Conservation (phyloP, 352 stramenopile species). For the Phytophthora macrochlamydospora region DNA sequence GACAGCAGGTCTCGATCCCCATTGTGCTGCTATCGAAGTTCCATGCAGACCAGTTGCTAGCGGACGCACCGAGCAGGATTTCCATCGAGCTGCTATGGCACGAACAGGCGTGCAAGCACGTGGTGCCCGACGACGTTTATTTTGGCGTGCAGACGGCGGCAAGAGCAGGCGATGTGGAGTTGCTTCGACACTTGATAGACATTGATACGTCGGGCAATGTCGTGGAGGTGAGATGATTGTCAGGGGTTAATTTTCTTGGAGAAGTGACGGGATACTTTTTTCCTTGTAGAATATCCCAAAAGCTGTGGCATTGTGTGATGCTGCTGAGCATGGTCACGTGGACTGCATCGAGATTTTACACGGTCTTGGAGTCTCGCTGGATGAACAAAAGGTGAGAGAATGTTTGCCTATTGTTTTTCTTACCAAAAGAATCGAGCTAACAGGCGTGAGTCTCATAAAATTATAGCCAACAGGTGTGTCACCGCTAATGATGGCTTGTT, state of each 20-base stretch:
- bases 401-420: background rate
- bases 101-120: conserved; percentile 68
- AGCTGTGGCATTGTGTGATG: conserved; percentile 80
- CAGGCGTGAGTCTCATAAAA: no score
- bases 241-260: background rate
- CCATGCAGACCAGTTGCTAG: conserved; percentile 75
- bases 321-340: conserved; percentile 80
- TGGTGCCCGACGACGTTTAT: conserved; percentile 76
- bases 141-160: conserved; percentile 75
- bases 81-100: conserved; percentile 75
- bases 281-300: conserved; percentile 67
- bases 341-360: conserved; percentile 86
- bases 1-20: conserved; percentile 72
- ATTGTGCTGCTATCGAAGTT: conserved; percentile 83
- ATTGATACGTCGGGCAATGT: conserved; percentile 66
- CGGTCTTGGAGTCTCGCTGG: conserved; percentile 76
- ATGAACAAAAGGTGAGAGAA: conserved; percentile 77
- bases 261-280: no score
- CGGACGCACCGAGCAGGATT: conserved; percentile 56
- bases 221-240: conserved; percentile 45
- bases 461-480: conserved; percentile 76
- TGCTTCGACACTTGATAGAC: conserved; percentile 77
- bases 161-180: conserved; percentile 70
- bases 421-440: background rate
- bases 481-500: conserved; percentile 85